Evolutionary conservation across 768 basidiomycete species (phyloP).

Genomic region (Suillus placidus): DNA sequence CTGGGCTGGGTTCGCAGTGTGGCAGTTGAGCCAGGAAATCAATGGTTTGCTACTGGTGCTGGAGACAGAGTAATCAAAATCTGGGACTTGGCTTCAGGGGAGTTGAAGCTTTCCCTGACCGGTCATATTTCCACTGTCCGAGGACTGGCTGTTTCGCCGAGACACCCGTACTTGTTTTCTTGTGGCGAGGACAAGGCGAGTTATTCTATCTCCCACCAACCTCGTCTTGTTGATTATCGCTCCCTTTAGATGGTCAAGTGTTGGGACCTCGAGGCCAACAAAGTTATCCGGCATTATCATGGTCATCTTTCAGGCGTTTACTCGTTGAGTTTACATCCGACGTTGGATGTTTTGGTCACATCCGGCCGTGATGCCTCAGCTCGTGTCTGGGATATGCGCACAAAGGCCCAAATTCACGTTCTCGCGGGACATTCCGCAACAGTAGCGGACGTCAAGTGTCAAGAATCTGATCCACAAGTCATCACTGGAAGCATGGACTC

Average conservation of each 20-base stretch:
- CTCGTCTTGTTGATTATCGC: conserved; percentile 1
- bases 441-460: conserved; percentile 93
- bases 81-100: conserved; percentile 98
- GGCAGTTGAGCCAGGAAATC: conserved; percentile 96
- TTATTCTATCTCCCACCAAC: background rate
- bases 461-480: conserved; percentile 97
- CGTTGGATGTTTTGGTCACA: conserved; percentile 93
- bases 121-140: conserved; percentile 98
- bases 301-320: conserved; percentile 99
- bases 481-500: conserved; percentile 99
- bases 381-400: conserved; percentile 99
- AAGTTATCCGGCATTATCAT: conserved; percentile 98
- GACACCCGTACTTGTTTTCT: conserved; percentile 97
- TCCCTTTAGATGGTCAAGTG: conserved; percentile 95
- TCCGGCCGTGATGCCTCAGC: conserved; percentile 96
- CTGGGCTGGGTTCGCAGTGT: conserved; percentile 97
- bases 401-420: conserved; percentile 93
- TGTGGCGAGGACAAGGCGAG: conserved; percentile 96
- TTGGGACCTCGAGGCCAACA: conserved; percentile 99
- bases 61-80: conserved; percentile 99
- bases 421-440: conserved; percentile 94
- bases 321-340: conserved; percentile 88
- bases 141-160: conserved; percentile 86
- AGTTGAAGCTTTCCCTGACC: conserved; percentile 93
- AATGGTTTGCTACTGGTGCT: conserved; percentile 98